Conservation (phyloP, 2,329 filamentous ascomycete species). For the Ophioceras dolichostomum region DNA sequence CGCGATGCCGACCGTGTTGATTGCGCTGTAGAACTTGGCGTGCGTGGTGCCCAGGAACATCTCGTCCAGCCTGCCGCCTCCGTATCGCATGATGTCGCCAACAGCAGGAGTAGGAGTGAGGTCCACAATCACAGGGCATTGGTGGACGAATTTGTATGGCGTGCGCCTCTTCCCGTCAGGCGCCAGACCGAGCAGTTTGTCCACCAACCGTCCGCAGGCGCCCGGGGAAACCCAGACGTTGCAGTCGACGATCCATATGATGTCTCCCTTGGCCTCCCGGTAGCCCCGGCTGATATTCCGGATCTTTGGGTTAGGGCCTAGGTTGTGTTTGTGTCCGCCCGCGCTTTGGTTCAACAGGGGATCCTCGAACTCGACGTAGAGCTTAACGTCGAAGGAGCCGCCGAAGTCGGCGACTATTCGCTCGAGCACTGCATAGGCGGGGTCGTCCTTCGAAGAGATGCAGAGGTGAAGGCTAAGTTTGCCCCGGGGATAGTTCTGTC, state of each 20-base stretch:
- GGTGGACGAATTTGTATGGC: slow-evolving; percentile 84
- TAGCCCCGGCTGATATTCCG: slow-evolving; percentile 92
- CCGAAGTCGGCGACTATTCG: slow-evolving; percentile 64
- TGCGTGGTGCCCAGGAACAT: slow-evolving; percentile 90
- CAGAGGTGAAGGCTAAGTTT: slow-evolving; percentile 76
- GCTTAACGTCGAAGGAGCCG: slow-evolving; percentile 46
- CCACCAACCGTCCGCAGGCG: slow-evolving; percentile 78
- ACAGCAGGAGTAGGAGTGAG: slow-evolving; percentile 16
- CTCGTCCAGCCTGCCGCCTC: slow-evolving; percentile 81
- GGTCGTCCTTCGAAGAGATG: slow-evolving; percentile 60
- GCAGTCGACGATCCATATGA: slow-evolving; percentile 92
- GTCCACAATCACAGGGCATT: slow-evolving; percentile 84
- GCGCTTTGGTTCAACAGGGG: slow-evolving; percentile 46
- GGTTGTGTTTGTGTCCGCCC: slow-evolving; percentile 36
- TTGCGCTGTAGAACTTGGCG: slow-evolving; percentile 95
- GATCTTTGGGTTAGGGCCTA: slow-evolving; percentile 98
- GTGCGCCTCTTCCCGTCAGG: slow-evolving; percentile 19
- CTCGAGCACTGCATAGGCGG: slow-evolving; percentile 63
- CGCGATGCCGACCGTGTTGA: slow-evolving; percentile 83
- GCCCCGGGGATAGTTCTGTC: slow-evolving; percentile 37
- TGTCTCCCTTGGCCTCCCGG: slow-evolving; percentile 72
- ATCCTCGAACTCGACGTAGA: slow-evolving; percentile 77
- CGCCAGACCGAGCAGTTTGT: slow-evolving; percentile 62
- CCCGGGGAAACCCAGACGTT: slow-evolving; percentile 84
- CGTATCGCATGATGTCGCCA: slow-evolving; percentile 20